Percentiles rank a stretch among this genome's conserved stretches.
Evolutionary conservation across 2,329 filamentous ascomycete species (phyloP).

Genomic region (Penicillium hesseltinei): DNA sequence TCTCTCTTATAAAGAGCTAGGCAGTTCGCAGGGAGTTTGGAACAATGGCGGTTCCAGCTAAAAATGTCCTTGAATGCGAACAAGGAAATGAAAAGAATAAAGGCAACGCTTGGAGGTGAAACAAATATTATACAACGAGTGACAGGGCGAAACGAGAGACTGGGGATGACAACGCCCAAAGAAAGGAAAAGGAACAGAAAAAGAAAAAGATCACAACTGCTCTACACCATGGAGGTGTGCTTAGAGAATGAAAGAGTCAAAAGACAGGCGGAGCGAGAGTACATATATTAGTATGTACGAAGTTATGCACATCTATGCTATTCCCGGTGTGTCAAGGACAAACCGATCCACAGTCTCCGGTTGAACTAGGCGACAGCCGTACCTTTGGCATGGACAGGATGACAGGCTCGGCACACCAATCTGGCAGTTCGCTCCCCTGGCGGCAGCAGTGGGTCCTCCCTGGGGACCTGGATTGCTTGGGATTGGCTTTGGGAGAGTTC

Average conservation of each 20-base stretch:
- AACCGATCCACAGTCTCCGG: conserved; percentile 23
- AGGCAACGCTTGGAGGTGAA: conserved; percentile 15
- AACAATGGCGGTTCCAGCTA: not conserved
- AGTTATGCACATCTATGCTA: conserved; percentile 27
- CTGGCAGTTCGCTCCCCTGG: conserved; percentile 12
- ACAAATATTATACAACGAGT: conserved; percentile 22
- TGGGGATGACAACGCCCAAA: conserved; percentile 13
- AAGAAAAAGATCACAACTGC: conserved; percentile 17
- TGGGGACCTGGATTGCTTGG: not conserved
- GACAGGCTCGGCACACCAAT: conserved; percentile 21
- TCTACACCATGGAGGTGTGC: conserved; percentile 31
- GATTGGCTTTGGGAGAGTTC: conserved; percentile 7
- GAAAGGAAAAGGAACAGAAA: conserved; percentile 17
- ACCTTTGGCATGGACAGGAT: conserved; percentile 24
- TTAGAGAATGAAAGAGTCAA: conserved; percentile 4
- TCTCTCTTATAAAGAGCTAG: conserved; percentile 5
- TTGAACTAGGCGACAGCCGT: conserved; percentile 21
- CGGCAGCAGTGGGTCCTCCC: conserved; percentile 14
- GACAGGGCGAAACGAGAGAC: conserved; percentile 28
- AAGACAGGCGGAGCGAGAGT: conserved; percentile 12
- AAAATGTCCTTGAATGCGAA: conserved; percentile 1
- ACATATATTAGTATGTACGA: conserved; percentile 21
- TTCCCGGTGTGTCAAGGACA: conserved; percentile 21
- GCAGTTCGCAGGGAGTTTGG: not conserved
- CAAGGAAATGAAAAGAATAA: conserved; percentile 8